These are phyloP conservation scores for Tritrichomonas musculus DNA, from an alignment of 208 protist species.

Conservation along the genomic window DNA sequence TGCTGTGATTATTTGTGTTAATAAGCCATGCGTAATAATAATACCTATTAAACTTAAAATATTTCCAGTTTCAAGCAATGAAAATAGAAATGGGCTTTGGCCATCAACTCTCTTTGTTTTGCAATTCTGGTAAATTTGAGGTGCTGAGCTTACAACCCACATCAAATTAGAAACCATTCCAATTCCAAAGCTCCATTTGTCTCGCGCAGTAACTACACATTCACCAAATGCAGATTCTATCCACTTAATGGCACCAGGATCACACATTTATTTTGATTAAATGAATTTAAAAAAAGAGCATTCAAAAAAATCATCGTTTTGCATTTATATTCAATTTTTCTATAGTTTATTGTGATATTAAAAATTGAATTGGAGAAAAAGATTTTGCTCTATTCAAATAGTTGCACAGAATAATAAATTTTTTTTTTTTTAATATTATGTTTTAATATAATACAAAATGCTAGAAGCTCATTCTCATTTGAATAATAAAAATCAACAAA, in stretches of 20 bases:
- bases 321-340: too few relatives aligned
- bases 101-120: neutral
- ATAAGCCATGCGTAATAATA: neutral
- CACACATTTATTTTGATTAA: too few relatives aligned
- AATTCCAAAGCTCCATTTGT: conserved; percentile 26
- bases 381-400: too few relatives aligned
- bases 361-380: too few relatives aligned
- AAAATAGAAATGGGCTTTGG: conserved; percentile 10
- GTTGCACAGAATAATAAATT: too few relatives aligned
- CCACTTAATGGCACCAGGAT: neutral
- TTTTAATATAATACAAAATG: too few relatives aligned
- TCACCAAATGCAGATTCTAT: neutral
- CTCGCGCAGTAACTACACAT: neutral
- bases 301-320: too few relatives aligned
- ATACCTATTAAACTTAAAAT: neutral
- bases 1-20: neutral
- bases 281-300: too few relatives aligned
- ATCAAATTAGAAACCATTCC: conserved; percentile 17
- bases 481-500: too few relatives aligned
- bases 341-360: too few relatives aligned
- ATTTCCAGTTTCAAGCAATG: neutral
- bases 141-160: neutral
- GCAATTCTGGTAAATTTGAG: neutral
- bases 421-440: too few relatives aligned
- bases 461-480: too few relatives aligned